Conservation (phyloP, 1,284 basidiomycete genomes). For the Golubevia sp. region DNA sequence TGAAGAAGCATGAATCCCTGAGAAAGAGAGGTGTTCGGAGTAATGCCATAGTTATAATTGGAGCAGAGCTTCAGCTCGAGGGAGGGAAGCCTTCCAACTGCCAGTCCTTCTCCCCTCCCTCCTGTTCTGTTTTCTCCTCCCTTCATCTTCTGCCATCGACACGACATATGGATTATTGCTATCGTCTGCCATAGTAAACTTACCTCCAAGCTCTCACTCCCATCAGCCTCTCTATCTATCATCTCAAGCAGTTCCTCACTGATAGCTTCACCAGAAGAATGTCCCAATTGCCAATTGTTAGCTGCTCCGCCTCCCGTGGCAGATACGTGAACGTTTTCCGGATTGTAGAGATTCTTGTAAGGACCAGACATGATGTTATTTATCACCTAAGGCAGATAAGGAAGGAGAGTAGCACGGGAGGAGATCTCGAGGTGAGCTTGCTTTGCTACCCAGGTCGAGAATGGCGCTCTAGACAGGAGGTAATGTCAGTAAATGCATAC, state of each 20-base stretch:
- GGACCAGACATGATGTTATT: slow-evolving; percentile 91
- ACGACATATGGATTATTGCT: too few species aligned
- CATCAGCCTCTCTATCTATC: slow-evolving; percentile 97
- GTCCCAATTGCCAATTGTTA: slow-evolving; percentile 98
- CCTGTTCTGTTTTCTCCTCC: too few species aligned
- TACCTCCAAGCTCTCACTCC: slow-evolving; percentile 95
- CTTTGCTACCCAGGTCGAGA: neutral
- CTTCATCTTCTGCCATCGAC: too few species aligned
- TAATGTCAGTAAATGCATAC: slow-evolving; percentile 42
- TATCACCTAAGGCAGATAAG: slow-evolving; percentile 73
- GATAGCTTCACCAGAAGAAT: slow-evolving; percentile 77
- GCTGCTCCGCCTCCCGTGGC: slow-evolving; percentile 97
- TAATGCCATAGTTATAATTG: slow-evolving; percentile 1
- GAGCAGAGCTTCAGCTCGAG: neutral
- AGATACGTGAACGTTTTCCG: slow-evolving; percentile 94
- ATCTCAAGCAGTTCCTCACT: slow-evolving; percentile 99
- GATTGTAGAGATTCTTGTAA: slow-evolving; percentile 92
- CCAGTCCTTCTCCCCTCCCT: neutral
- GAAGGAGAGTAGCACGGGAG: neutral
- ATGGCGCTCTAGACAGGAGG: neutral
- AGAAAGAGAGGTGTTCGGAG: neutral
- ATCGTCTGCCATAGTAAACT: too few species aligned
- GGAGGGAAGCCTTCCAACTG: neutral
- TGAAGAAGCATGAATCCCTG: slow-evolving; percentile 99
- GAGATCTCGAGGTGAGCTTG: neutral